Evolutionary conservation across 2,329 filamentous ascomycete species (phyloP).

Genomic region (Sporothrix mexicana): DNA sequence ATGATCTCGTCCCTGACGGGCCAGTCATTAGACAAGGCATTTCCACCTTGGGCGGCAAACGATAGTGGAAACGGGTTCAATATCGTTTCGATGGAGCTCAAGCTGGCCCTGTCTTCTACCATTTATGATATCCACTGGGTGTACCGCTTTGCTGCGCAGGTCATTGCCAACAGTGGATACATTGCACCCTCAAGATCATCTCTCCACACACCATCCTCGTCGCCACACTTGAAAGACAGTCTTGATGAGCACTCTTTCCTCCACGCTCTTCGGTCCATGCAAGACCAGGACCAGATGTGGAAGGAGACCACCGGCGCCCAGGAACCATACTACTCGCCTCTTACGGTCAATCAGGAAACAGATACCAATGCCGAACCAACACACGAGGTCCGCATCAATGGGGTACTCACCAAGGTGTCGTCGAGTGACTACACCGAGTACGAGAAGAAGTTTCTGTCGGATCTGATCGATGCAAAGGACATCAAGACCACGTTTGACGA

Average conservation of each 20-base stretch:
- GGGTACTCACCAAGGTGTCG: constrained; percentile 25
- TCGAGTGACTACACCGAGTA: constrained; percentile 63
- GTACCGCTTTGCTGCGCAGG: constrained; percentile 42
- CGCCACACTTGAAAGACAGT: constrained; percentile 29
- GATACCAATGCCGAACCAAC: not conserved
- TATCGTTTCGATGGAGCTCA: constrained; percentile 17
- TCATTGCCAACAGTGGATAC: constrained; percentile 39
- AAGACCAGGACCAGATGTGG: constrained; percentile 42
- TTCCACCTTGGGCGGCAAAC: constrained; percentile 8
- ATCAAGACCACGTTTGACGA: constrained; percentile 88
- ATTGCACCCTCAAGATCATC: not conserved
- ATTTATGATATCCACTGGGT: constrained; percentile 46
- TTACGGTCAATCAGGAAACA: constrained; percentile 13
- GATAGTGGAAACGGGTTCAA: not conserved
- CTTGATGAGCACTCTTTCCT: constrained; percentile 36
- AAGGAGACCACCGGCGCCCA: constrained; percentile 36
- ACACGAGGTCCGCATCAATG: constrained; percentile 30
- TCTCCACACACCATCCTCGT: not conserved
- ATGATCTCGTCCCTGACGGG: constrained; percentile 52
- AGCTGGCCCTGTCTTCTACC: constrained; percentile 30
- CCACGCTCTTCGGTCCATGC: constrained; percentile 41
- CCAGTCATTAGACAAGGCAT: constrained; percentile 38
- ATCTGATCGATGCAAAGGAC: constrained; percentile 79
- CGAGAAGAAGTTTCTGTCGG: constrained; percentile 80
- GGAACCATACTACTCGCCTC: constrained; percentile 42